Percentiles rank a stretch among this genome's conserved stretches.
phyloP scores from a whole-genome alignment of 768 basidiomycete species.

The Tephrocybe sp. region DNA sequence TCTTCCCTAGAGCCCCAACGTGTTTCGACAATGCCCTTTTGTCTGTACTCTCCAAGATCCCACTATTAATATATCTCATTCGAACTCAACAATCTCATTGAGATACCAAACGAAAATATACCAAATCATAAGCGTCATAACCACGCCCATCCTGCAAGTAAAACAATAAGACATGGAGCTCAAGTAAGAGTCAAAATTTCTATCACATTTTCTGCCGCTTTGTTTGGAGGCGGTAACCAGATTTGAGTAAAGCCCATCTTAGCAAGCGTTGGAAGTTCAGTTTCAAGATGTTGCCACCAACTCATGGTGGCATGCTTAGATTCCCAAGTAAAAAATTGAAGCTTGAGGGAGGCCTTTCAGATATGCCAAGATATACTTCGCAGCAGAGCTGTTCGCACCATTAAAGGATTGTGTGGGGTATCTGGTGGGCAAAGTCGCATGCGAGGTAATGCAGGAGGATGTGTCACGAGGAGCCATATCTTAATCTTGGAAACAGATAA shows the following conservation, averaged over 20 bases:
- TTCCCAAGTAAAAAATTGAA: conserved; percentile 90
- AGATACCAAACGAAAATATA: conserved; percentile 29
- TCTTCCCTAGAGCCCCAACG: conserved; percentile 89
- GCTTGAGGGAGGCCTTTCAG: conserved; percentile 30
- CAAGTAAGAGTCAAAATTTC: not conserved
- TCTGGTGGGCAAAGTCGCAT: conserved; percentile 66
- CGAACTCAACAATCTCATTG: no score
- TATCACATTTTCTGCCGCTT: conserved; percentile 57
- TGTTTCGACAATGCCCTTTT: conserved; percentile 67
- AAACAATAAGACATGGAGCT: not conserved
- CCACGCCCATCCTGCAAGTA: conserved; percentile 60
- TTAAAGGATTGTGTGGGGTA: conserved; percentile 54
- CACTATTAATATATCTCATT: conserved; percentile 44
- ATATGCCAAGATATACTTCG: not conserved
- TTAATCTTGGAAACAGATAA: conserved; percentile 29
- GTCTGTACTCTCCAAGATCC: conserved; percentile 84
- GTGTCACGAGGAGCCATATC: conserved; percentile 26
- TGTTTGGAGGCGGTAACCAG: conserved; percentile 84
- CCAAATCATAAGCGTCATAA: conserved; percentile 86
- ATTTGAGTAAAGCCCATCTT: conserved; percentile 74
- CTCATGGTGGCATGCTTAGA: conserved; percentile 51
- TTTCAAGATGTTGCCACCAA: conserved; percentile 80
- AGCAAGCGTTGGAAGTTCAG: conserved; percentile 58
- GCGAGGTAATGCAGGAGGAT: conserved; percentile 43
- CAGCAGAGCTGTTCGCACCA: conserved; percentile 44